phyloP scores from a whole-genome alignment of 371 early-diverging fungal genomes.

The Coemansia sp. region DNA sequence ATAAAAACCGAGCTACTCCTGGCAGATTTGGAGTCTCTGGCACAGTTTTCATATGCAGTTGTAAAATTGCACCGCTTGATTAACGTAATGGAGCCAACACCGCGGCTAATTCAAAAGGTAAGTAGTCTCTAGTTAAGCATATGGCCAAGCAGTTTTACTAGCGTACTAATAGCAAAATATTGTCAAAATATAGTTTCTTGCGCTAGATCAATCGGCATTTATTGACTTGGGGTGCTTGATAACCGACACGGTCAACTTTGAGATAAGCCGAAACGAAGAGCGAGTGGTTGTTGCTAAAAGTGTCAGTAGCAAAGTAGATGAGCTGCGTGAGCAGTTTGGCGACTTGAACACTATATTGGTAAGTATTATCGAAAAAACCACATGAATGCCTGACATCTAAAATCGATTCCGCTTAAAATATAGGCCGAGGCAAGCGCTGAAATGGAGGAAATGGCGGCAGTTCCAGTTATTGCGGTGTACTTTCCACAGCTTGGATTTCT shows the following conservation, averaged over 20 bases:
- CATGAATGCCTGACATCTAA: background rate
- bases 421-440: slow-evolving; percentile 27
- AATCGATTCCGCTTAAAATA: background rate
- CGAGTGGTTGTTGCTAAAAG: slow-evolving; percentile 19
- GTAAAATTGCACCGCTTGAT: slow-evolving; percentile 20
- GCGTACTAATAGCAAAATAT: background rate
- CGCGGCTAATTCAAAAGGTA: slow-evolving; percentile 23
- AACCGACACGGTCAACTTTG: slow-evolving; percentile 29
- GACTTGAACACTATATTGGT: slow-evolving; percentile 20
- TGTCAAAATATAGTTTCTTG: slow-evolving; percentile 18
- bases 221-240: slow-evolving; percentile 25
- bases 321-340: slow-evolving; percentile 23
- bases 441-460: slow-evolving; percentile 22
- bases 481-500: slow-evolving; percentile 49
- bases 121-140: background rate
- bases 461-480: slow-evolving; percentile 39
- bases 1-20: slow-evolving; percentile 23
- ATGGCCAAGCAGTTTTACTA: background rate
- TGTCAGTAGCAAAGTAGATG: slow-evolving; percentile 26
- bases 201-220: slow-evolving; percentile 18
- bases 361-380: background rate
- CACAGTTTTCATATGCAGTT: slow-evolving; percentile 30
- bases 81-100: slow-evolving; percentile 7
- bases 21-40: slow-evolving; percentile 23
- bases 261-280: slow-evolving; percentile 18